These are phyloP conservation scores for Penicillium longicatenatum DNA, from an alignment of 495 filamentous ascomycete genomes.

Conservation along the genomic window DNA sequence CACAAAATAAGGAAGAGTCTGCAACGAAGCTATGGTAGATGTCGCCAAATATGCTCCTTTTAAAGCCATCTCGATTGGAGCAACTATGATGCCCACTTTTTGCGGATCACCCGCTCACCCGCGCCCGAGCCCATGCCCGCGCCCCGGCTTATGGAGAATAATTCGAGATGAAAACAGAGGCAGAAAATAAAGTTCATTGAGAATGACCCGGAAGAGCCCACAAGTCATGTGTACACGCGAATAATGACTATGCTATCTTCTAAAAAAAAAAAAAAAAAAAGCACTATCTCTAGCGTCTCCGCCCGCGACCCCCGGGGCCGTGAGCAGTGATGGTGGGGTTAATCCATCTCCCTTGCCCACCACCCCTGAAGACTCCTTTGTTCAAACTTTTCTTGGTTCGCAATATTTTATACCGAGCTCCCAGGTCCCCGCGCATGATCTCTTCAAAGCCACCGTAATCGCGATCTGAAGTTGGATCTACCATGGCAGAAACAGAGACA, in stretches of 20 bases:
- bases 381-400: not conserved
- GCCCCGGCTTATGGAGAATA: not conserved
- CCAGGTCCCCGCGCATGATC: not conserved
- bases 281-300: not conserved
- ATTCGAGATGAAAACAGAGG: not conserved
- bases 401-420: not conserved
- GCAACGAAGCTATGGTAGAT: not conserved
- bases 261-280: not conserved
- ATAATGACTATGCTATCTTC: not conserved
- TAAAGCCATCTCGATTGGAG: not conserved
- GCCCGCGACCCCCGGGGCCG: not conserved
- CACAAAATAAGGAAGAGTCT: not conserved
- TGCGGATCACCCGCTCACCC: not conserved
- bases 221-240: not conserved
- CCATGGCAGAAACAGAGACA: not conserved
- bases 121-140: too few relatives aligned
- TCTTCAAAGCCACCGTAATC: not conserved
- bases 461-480: not conserved
- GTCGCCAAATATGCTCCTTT: too few relatives aligned
- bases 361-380: not conserved
- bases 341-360: not conserved
- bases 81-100: not conserved
- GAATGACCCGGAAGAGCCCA: not conserved
- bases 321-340: not conserved
- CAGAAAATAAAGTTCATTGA: too few relatives aligned